phyloP scores from a whole-genome alignment of 306 rosid genomes.

The Trifolium fragiferum region DNA sequence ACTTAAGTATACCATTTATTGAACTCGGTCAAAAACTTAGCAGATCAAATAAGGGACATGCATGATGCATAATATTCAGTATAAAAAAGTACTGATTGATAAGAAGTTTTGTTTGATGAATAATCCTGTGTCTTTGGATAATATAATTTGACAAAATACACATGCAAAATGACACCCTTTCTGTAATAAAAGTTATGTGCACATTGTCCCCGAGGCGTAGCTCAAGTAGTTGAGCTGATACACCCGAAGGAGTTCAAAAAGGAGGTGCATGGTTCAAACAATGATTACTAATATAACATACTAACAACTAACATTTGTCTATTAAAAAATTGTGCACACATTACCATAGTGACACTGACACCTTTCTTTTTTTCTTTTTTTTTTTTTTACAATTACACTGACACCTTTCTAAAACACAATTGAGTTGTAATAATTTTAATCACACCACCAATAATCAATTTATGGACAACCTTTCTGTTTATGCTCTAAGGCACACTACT shows the following conservation, averaged over 20 bases:
- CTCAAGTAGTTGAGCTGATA: constrained; percentile 1
- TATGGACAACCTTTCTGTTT: constrained; percentile 38
- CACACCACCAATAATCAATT: constrained; percentile 3
- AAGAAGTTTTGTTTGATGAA: constrained; percentile 18
- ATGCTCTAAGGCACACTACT: constrained; percentile 21
- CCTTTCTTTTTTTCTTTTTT: no score
- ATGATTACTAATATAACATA: not conserved
- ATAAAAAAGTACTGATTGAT: not conserved
- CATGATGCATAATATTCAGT: constrained; percentile 1
- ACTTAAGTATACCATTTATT: constrained; percentile 10
- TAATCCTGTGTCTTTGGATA: not conserved
- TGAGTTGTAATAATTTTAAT: constrained; percentile 9
- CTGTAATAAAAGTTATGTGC: not conserved
- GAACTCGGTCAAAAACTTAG: constrained; percentile 1
- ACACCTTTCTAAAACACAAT: constrained; percentile 14
- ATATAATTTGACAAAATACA: not conserved
- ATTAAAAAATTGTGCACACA: constrained; percentile 11
- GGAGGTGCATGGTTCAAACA: not conserved
- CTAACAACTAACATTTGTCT: not conserved
- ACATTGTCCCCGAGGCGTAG: not conserved
- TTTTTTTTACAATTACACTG: no score
- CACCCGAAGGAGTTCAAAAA: not conserved
- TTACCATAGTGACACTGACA: constrained; percentile 15
- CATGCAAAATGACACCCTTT: constrained; percentile 27
- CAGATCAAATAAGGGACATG: constrained; percentile 5